Base-by-base conservation (phyloP, 139 green algal species). In the Chlamydomonas schloesseri region DNA sequence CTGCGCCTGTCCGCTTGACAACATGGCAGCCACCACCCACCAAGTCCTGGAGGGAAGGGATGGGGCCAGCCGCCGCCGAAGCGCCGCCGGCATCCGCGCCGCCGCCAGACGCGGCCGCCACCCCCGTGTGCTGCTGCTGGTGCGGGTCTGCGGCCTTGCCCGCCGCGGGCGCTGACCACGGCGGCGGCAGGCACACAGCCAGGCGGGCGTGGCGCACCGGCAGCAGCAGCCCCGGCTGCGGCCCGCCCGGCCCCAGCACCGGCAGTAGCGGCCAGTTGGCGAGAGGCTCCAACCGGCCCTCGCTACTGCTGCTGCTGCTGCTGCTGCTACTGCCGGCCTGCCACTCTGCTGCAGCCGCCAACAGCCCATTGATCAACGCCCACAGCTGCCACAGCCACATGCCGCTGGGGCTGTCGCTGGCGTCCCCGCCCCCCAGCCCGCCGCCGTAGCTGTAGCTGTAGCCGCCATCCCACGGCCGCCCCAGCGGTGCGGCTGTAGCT, bases 241-340 rank as follows among this genome's bases (percentile, higher is more conserved):
- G 42, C 6, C 26, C 8, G 33, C 47, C 65, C 5, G 65, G 26
- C 67, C 68, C 67, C 86, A 89, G 74, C 36, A 82, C 70, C 1
- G 87, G 90, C 81, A 93, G 68, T 69, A 91, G 89, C 81, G 86
- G 82, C 89, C 86, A 91, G 28, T 83, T 47, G 2, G 60, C 50
- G 36, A 93, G 68, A 47, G 87, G 15, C 15, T 71, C 68, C 81
- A 87, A 69, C 26, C n/a, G 46, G 1, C 42, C 42, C 42, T 50
- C 42, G 6, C 6, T n/a, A n/a, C n/a, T 5, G 42, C 42, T 50
- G 42, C 42, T 50, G 8, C 42, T 50, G 42, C 42, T 8, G 42
- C 42, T 8, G 8, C 42, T 8, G 42, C 6, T 5, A 13, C 42
- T 8, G 42, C 42, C 42, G 42, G 18, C 64, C 78, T 83, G 71